Percentiles rank a stretch among this genome's conserved stretches.
Evolutionary conservation across 257 asterid species (phyloP).

Genomic region (Ocimum tenuiflorum): DNA sequence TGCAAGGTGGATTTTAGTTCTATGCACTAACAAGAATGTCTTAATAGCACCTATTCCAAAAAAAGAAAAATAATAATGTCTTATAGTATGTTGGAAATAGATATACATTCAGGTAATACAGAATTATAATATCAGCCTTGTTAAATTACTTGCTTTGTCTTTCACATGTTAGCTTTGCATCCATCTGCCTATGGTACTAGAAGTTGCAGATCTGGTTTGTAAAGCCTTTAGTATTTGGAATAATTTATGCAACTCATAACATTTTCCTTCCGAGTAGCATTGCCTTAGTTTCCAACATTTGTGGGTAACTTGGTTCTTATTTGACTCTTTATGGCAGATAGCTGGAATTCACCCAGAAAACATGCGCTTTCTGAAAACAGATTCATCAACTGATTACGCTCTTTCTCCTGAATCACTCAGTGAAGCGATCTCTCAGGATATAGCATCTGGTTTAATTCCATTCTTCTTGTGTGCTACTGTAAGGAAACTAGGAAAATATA

Average conservation of each 20-base stretch:
- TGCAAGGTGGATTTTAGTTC: conserved; percentile 56
- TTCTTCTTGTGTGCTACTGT: conserved; percentile 96
- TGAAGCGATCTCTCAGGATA: conserved; percentile 61
- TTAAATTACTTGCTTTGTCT: not conserved
- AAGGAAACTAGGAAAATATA: conserved; percentile 33
- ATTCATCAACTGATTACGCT: conserved; percentile 56
- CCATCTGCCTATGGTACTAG: no score
- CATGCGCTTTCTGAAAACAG: conserved; percentile 60
- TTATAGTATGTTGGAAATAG: not conserved
- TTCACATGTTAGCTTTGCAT: not conserved
- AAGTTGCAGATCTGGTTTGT: not conserved
- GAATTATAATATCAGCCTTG: not conserved
- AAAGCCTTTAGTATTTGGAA: not conserved
- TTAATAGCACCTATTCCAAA: no score
- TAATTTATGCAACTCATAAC: not conserved
- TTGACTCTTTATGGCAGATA: conserved; percentile 46
- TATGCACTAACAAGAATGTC: not conserved
- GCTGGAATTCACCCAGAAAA: conserved; percentile 78
- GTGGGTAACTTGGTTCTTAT: not conserved
- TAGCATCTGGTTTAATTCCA: conserved; percentile 73
- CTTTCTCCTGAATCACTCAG: conserved; percentile 60
- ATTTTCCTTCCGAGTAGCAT: not conserved
- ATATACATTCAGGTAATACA: not conserved
- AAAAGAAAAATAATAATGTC: not conserved
- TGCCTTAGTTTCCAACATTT: not conserved